These are phyloP conservation scores for Saccharomycopsis sp. DNA, from an alignment of 805 yeast species.

Conservation along the genomic window DNA sequence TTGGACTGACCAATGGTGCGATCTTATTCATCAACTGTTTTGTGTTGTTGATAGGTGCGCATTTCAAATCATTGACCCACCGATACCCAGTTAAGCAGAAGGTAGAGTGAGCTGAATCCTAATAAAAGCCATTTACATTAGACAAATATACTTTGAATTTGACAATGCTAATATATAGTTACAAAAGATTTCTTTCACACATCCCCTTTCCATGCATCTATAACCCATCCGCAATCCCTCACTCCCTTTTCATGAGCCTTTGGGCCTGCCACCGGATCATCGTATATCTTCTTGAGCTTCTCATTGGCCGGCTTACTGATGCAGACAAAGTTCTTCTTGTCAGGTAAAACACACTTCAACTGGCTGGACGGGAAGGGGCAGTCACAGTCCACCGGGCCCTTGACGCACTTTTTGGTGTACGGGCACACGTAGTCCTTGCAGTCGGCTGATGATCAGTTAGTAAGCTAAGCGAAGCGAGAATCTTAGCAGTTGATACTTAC, in stretches of 20 bases:
- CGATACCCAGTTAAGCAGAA: background rate
- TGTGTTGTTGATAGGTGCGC: conserved; percentile 6
- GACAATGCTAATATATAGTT: background rate
- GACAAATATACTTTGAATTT: background rate
- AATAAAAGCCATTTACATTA: too few species aligned
- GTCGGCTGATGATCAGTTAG: conserved; percentile 24
- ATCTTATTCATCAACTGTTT: conserved; percentile 8
- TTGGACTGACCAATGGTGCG: conserved; percentile 10
- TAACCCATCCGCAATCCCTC: conserved; percentile 84
- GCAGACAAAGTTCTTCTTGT: conserved; percentile 55
- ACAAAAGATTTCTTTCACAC: background rate
- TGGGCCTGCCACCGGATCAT: conserved; percentile 43
- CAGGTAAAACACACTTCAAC: conserved; percentile 69
- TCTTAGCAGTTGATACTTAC: too few species aligned
- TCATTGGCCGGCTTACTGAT: conserved; percentile 64
- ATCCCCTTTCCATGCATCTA: conserved; percentile 54
- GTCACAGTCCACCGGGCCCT: conserved; percentile 64
- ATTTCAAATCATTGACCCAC: conserved; percentile 6
- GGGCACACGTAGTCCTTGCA: conserved; percentile 74
- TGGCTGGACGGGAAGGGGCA: conserved; percentile 87
- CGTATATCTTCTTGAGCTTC: conserved; percentile 28
- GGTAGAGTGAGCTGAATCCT: too few species aligned
- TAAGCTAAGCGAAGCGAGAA: too few species aligned
- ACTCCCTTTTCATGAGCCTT: conserved; percentile 34
- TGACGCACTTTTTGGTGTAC: conserved; percentile 74